Conservation (phyloP, 164 flowering plant genomes). For the Vitis rupestris region DNA sequence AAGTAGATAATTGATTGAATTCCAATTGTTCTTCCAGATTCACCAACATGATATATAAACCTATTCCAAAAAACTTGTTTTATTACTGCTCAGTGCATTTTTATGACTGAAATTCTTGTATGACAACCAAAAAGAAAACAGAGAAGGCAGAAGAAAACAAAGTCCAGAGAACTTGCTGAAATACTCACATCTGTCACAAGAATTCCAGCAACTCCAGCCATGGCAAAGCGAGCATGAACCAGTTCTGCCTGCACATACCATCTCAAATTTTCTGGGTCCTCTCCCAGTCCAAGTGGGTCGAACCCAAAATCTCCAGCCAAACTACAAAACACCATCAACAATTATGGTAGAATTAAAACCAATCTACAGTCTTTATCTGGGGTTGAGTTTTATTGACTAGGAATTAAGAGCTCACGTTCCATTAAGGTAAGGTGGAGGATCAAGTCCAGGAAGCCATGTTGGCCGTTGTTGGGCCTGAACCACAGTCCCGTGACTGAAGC, state of each 20-base stretch:
- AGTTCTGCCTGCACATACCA: constrained; percentile 98
- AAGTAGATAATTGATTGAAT: too few species aligned
- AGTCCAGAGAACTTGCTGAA: not conserved
- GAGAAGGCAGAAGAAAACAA: not conserved
- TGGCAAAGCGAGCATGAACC: constrained; percentile 90
- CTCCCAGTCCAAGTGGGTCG: constrained; percentile 96
- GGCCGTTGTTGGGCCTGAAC: constrained; percentile 68
- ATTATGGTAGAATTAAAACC: not conserved
- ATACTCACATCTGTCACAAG: constrained; percentile 81
- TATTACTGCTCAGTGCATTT: too few species aligned
- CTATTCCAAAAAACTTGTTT: too few species aligned
- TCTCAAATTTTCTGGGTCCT: constrained; percentile 78
- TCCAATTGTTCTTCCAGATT: too few species aligned
- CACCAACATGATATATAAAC: too few species aligned
- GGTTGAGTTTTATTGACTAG: not conserved
- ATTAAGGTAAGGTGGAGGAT: constrained; percentile 83
- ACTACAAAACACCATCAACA: constrained; percentile 27
- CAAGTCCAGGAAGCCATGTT: constrained; percentile 95
- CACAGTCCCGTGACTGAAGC: constrained; percentile 4
- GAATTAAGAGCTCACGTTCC: constrained; percentile 60
- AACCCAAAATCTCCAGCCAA: constrained; percentile 91
- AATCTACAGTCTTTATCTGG: not conserved
- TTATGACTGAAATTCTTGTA: not conserved
- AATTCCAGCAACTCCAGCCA: constrained; percentile 96
- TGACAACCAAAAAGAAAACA: not conserved